phyloP scores from a whole-genome alignment of 2,329 filamentous ascomycete species.

The Nigrospora oryzae region DNA sequence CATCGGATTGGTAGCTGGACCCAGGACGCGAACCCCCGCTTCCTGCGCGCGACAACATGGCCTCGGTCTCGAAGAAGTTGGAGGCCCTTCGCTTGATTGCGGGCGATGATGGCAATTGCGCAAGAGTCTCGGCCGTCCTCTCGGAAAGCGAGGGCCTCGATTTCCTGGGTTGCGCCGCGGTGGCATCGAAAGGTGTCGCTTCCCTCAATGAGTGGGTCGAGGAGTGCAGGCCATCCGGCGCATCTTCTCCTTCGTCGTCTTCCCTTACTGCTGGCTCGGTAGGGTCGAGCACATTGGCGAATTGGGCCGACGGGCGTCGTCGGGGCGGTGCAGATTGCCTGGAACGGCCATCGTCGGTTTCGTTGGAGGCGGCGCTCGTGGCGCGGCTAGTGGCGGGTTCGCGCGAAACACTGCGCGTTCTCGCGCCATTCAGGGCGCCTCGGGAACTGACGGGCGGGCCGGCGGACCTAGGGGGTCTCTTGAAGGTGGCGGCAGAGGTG shows the following conservation, averaged over 20 bases:
- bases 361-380: background rate
- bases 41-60: slow-evolving; percentile 40
- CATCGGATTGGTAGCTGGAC: slow-evolving; percentile 55
- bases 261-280: slow-evolving; percentile 4
- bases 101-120: slow-evolving; percentile 71
- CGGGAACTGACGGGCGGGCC: slow-evolving; percentile 13
- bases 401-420: slow-evolving; percentile 12
- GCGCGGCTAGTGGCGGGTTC: slow-evolving; percentile 6
- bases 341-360: slow-evolving; percentile 9
- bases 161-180: slow-evolving; percentile 10
- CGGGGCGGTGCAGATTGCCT: slow-evolving; percentile 11
- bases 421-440: slow-evolving; percentile 8
- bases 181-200: slow-evolving; percentile 13
- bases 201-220: slow-evolving; percentile 11
- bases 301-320: slow-evolving; percentile 15
- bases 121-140: slow-evolving; percentile 76
- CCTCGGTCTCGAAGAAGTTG: slow-evolving; percentile 63
- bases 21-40: slow-evolving; percentile 39
- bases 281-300: slow-evolving; percentile 6
- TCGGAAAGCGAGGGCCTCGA: slow-evolving; percentile 62
- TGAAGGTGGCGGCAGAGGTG: slow-evolving; percentile 1
- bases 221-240: slow-evolving; percentile 11
- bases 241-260: slow-evolving; percentile 8
- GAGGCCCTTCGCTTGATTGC: slow-evolving; percentile 57
- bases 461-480: slow-evolving; percentile 12